These are phyloP conservation scores for Eragrostis curvula DNA, from an alignment of 176 grass and related monocot genomes.

Conservation along the genomic window DNA sequence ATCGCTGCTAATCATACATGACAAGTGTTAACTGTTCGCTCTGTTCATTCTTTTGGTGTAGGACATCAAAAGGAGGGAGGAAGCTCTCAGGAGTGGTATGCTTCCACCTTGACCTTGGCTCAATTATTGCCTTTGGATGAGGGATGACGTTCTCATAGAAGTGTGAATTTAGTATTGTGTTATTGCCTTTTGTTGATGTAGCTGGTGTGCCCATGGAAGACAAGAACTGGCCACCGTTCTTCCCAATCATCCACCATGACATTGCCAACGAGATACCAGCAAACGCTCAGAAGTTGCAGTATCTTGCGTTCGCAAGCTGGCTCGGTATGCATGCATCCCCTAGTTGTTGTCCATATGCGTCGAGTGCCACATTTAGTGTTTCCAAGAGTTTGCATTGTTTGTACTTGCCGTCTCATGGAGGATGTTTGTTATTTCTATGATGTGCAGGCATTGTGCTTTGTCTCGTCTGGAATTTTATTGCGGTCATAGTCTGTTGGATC, in stretches of 20 bases:
- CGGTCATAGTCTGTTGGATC: conserved; percentile 90
- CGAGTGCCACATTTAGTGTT: background rate
- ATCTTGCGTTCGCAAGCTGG: conserved; percentile 89
- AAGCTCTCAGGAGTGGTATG: conserved; percentile 67
- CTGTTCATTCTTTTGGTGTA: conserved; percentile 31
- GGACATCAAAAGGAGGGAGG: conserved; percentile 85
- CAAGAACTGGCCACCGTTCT: conserved; percentile 91
- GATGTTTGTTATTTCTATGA: conserved; percentile 17
- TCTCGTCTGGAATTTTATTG: conserved; percentile 86
- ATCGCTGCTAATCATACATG: background rate
- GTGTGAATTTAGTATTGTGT: background rate
- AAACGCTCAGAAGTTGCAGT: conserved; percentile 84
- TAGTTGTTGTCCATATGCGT: background rate
- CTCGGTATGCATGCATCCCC: conserved; percentile 51
- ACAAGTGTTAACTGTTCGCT: background rate
- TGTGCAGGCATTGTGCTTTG: conserved; percentile 88
- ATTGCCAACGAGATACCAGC: conserved; percentile 90
- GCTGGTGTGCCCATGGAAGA: conserved; percentile 75
- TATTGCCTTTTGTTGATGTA: background rate
- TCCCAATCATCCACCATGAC: conserved; percentile 91
- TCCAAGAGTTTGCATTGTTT: conserved; percentile 8
- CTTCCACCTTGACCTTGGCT: background rate
- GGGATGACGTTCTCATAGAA: background rate
- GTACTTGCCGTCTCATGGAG: background rate
- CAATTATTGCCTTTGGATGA: background rate